These are phyloP conservation scores for Hanseniaspora guilliermondii DNA, from an alignment of 805 yeast genomes.

Conservation along the genomic window DNA sequence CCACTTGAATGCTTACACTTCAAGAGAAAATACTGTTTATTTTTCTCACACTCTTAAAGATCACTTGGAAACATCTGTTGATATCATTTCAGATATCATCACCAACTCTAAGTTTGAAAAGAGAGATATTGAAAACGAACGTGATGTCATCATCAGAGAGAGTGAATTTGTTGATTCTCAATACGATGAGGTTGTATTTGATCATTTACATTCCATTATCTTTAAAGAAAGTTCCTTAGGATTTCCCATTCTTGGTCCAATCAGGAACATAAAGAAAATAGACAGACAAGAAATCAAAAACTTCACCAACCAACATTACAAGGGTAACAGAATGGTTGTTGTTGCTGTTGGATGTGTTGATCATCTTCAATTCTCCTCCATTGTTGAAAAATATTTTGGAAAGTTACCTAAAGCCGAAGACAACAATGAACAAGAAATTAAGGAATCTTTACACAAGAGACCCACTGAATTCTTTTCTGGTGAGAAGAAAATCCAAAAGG, in stretches of 20 bases:
- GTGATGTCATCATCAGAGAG: conserved; percentile 92
- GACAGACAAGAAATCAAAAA: conserved; percentile 60
- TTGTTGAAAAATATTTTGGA: conserved; percentile 68
- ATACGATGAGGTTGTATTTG: conserved; percentile 97
- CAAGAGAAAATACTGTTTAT: conserved; percentile 93
- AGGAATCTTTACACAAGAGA: conserved; percentile 43
- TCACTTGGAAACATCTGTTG: conserved; percentile 77
- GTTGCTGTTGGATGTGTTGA: conserved; percentile 92
- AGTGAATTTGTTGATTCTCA: conserved; percentile 95
- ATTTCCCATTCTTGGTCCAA: conserved; percentile 90
- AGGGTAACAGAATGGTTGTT: conserved; percentile 95
- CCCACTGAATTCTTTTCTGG: conserved; percentile 53
- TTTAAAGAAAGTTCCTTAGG: conserved; percentile 88
- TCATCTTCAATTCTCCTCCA: conserved; percentile 67
- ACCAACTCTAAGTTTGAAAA: conserved; percentile 75
- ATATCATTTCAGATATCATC: conserved; percentile 77
- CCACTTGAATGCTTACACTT: conserved; percentile 95
- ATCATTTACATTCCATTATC: conserved; percentile 86
- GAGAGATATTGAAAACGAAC: conserved; percentile 82
- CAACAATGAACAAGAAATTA: conserved; percentile 31
- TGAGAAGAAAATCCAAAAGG: conserved; percentile 73
- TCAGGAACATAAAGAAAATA: conserved; percentile 72
- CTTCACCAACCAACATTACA: conserved; percentile 76
- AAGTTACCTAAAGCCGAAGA: conserved; percentile 37
- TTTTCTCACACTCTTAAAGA: conserved; percentile 75